phyloP scores from a whole-genome alignment of 768 basidiomycete species.

The Russula sp. region DNA sequence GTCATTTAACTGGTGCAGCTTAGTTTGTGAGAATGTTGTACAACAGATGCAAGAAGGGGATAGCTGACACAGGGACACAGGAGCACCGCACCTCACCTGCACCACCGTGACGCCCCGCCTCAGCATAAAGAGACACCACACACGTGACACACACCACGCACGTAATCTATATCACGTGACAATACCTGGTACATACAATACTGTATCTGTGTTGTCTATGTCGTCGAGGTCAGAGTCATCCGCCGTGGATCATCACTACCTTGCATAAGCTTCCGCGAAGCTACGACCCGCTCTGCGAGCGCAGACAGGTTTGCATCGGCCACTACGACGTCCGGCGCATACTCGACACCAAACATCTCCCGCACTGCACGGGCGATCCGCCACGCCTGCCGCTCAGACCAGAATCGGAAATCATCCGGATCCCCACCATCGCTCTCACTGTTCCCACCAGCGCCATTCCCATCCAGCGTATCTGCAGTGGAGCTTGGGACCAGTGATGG shows the following conservation, averaged over 20 bases:
- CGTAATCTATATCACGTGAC: not conserved
- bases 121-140: too few species aligned
- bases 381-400: constrained; percentile 85
- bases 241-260: not conserved
- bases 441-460: constrained; percentile 10
- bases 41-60: too few species aligned
- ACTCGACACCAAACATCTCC: constrained; percentile 82
- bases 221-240: too few species aligned
- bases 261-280: constrained; percentile 46
- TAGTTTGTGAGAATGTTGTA: too few species aligned
- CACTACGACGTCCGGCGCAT: constrained; percentile 82
- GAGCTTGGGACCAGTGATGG: constrained; percentile 68
- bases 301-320: constrained; percentile 90
- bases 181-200: not conserved
- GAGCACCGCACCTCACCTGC: not conserved
- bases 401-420: constrained; percentile 91
- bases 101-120: too few species aligned
- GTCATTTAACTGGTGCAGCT: not conserved
- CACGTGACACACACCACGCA: not conserved
- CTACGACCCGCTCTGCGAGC: constrained; percentile 75
- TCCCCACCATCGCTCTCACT: constrained; percentile 44
- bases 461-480: constrained; percentile 20
- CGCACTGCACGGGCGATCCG: constrained; percentile 75
- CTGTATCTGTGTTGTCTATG: not conserved
- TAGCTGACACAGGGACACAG: not conserved